Base-by-base conservation (phyloP, 2,329 filamentous ascomycete species). In the Colletotrichum noveboracense region DNA sequence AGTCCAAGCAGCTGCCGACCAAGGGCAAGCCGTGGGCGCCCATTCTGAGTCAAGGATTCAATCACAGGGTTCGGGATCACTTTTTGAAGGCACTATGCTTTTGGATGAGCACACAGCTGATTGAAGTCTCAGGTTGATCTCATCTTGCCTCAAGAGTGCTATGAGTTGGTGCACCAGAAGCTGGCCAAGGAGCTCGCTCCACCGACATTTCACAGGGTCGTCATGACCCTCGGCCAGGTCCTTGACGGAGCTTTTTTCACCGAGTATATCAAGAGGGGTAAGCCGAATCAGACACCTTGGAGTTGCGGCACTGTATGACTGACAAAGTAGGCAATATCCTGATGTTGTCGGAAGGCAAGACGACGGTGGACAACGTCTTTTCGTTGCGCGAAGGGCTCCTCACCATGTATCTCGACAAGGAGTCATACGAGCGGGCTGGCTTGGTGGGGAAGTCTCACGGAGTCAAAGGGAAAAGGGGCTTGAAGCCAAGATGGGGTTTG, bases 181-280 rank as follows among this genome's bases (percentile, higher is more conserved):
- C 80, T 96, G 18, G 82, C 88, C 9, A 80, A 80, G 16, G 67
- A 80, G 5, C 79, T 78, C 14, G 79, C 79, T 9, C 78, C 79
- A 7, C 88, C 89, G 3, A 78, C 79, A 14, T 97, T 95, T 87
- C 90, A 91, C 36, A 90, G 91, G 75, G 91, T 98, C 4, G 90
- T 91, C 78, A 93, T 98, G 90, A 91, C 91, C 5, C 88, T 98
- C 12, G 89, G 89, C 10, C 92, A 95, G 74, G 82, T 98, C 7
- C 82, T 98, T 1, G 89, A 94, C 38, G 91, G 91, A 2, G 90
- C 93, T 0, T 98, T 98, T 80, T 96, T 98, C 80, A 93, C 91
- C n/a, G 88, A 92, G 58, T 96, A 97, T 81, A 93, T 98, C 78
- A 98, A 98, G 83, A 90, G 89, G 75, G 94, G 94, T 94, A 85